Conservation (phyloP, 305 asterid species). For the Lippia alba region DNA sequence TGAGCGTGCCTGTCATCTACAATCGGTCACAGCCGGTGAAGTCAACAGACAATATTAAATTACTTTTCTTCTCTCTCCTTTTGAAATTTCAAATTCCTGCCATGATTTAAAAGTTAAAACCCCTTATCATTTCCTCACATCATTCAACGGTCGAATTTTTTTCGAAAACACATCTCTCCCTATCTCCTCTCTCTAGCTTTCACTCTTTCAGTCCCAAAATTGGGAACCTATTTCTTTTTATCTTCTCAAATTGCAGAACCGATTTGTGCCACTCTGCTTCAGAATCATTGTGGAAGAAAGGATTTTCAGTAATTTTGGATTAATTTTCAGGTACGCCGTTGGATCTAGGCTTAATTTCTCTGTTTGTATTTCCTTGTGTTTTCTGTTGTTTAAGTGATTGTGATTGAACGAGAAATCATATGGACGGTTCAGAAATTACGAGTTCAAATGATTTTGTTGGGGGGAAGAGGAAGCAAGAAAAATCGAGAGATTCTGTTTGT, state of each 20-base stretch:
- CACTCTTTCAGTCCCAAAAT: slow-evolving; percentile 22
- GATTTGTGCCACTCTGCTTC: slow-evolving; percentile 32
- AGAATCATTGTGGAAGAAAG: slow-evolving; percentile 10
- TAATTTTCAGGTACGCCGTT: slow-evolving; percentile 37
- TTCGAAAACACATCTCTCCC: slow-evolving; percentile 22
- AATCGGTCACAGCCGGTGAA: slow-evolving; percentile 31
- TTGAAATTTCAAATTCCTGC: slow-evolving; percentile 34
- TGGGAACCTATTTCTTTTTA: slow-evolving; percentile 7
- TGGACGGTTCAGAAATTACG: background rate
- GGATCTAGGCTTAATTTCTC: slow-evolving; percentile 27
- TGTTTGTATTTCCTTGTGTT: background rate
- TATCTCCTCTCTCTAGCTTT: slow-evolving; percentile 40
- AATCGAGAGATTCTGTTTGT: slow-evolving; percentile 4
- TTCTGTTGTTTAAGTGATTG: slow-evolving; percentile 19
- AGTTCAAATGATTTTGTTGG: background rate
- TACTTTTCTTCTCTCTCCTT: slow-evolving; percentile 9
- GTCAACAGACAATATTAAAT: slow-evolving; percentile 3
- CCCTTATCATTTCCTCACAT: slow-evolving; percentile 32
- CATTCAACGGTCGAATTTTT: slow-evolving; percentile 50
- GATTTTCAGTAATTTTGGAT: slow-evolving; percentile 28
- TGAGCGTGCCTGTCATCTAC: slow-evolving; percentile 24
- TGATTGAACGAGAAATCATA: background rate
- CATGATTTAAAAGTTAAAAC: slow-evolving; percentile 37
- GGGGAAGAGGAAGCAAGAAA: slow-evolving; percentile 9
- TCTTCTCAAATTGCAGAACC: slow-evolving; percentile 25